Evolutionary conservation across 805 yeast species (phyloP).

Genomic region (Wickerhamia fluorescens): DNA sequence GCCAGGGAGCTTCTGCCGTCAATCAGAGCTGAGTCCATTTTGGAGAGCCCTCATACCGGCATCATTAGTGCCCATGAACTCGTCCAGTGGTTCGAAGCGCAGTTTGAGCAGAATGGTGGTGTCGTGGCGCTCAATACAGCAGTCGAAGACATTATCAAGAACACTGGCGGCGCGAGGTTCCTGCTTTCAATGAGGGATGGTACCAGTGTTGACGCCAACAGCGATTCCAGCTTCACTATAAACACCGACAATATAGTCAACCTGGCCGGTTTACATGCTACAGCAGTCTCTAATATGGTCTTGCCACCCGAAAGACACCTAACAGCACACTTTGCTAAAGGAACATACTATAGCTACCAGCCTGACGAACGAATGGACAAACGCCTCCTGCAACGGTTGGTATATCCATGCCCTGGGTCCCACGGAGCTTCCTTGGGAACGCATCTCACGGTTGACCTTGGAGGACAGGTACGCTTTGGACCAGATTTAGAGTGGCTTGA

Average conservation of each 20-base stretch:
- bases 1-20: slow-evolving; percentile 56
- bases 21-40: slow-evolving; percentile 50
- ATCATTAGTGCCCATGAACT: slow-evolving; percentile 77
- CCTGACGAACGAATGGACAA: slow-evolving; percentile 20
- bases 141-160: slow-evolving; percentile 25
- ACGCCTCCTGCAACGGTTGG: slow-evolving; percentile 12
- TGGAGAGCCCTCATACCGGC: slow-evolving; percentile 78
- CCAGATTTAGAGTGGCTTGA: slow-evolving; percentile 85
- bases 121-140: slow-evolving; percentile 58
- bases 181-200: slow-evolving; percentile 8
- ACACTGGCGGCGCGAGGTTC: not conserved
- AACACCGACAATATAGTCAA: slow-evolving; percentile 58
- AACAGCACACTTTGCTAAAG: slow-evolving; percentile 69
- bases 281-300: slow-evolving; percentile 59
- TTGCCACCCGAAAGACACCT: slow-evolving; percentile 56
- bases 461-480: slow-evolving; percentile 76
- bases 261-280: slow-evolving; percentile 76
- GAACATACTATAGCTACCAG: slow-evolving; percentile 64
- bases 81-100: slow-evolving; percentile 50
- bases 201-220: slow-evolving; percentile 17
- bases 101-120: slow-evolving; percentile 52
- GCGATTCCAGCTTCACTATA: slow-evolving; percentile 27
- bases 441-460: slow-evolving; percentile 77
- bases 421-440: slow-evolving; percentile 77
- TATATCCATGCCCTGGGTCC: slow-evolving; percentile 74